A percentile compares a stretch with the other conserved stretches of the same genome.
Conservation (phyloP, 441 rosid species). For the Pelargonium fulgidum region DNA sequence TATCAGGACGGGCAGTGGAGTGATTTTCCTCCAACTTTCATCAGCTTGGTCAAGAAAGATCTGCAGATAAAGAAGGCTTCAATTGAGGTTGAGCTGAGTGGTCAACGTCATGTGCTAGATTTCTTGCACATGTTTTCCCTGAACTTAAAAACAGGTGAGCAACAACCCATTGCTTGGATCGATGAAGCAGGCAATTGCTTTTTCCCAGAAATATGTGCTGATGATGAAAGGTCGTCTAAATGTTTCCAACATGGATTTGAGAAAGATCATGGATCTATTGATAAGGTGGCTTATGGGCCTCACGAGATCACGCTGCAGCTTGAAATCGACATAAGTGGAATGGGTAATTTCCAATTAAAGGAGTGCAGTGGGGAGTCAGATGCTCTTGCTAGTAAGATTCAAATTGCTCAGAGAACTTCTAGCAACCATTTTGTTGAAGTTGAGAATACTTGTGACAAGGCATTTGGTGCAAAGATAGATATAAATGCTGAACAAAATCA, state of each 20-base stretch:
- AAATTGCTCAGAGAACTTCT: slow-evolving; percentile 33
- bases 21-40: slow-evolving; percentile 50
- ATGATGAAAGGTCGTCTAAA: slow-evolving; percentile 30
- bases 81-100: slow-evolving; percentile 50
- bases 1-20: slow-evolving; percentile 76
- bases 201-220: slow-evolving; percentile 60
- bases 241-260: slow-evolving; percentile 34
- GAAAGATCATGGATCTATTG: slow-evolving; percentile 24
- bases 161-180: slow-evolving; percentile 86
- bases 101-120: slow-evolving; percentile 52
- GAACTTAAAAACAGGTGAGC: slow-evolving; percentile 55
- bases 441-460: slow-evolving; percentile 43
- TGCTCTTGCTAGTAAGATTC: slow-evolving; percentile 40
- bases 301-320: slow-evolving; percentile 74
- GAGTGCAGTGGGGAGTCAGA: slow-evolving; percentile 81
- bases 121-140: slow-evolving; percentile 74
- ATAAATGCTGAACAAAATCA: slow-evolving; percentile 32
- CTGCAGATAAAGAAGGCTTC: slow-evolving; percentile 56
- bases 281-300: slow-evolving; percentile 28
- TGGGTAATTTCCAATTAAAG: slow-evolving; percentile 42
- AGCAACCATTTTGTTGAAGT: slow-evolving; percentile 23
- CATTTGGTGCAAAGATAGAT: slow-evolving; percentile 36
- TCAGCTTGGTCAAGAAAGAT: slow-evolving; percentile 45
- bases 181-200: slow-evolving; percentile 69
- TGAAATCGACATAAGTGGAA: slow-evolving; percentile 69